These are phyloP conservation scores for Balamuthia mandrillaris DNA, from an alignment of 208 protist genomes.

Conservation along the genomic window DNA sequence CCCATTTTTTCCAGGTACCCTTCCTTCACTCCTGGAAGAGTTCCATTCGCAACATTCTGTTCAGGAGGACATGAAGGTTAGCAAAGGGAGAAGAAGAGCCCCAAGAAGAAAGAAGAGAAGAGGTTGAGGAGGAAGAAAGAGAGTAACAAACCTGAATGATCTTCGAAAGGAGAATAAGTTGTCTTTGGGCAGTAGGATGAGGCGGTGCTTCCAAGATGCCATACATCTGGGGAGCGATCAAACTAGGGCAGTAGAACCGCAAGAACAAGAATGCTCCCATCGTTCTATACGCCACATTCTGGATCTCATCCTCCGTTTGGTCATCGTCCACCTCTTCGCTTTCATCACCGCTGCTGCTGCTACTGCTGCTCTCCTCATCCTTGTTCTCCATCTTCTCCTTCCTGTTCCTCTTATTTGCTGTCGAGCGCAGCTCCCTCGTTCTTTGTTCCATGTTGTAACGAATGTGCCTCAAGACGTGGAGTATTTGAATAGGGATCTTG, in stretches of 20 bases:
- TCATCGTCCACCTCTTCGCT: no score
- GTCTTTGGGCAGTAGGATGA: neutral
- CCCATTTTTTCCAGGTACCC: neutral
- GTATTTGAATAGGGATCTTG: neutral
- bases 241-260: neutral
- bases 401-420: no score
- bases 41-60: conserved; percentile 23
- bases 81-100: no score
- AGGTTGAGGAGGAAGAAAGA: neutral
- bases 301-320: neutral
- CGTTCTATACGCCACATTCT: neutral
- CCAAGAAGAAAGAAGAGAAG: neutral
- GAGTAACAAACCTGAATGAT: no score
- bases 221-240: neutral
- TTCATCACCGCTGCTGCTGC: neutral
- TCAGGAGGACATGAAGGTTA: no score
- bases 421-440: no score
- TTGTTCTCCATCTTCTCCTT: no score
- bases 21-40: conserved; percentile 8
- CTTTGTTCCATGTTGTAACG: neutral
- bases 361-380: no score
- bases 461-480: conserved; percentile 1
- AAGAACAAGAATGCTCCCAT: conserved; percentile 21
- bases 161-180: neutral
- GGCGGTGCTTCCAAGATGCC: neutral